Percentiles rank a stretch among this genome's conserved stretches.
These are phyloP conservation scores for Lipomyces yamanashiensis DNA, from an alignment of 805 yeast species.

Conservation along the genomic window DNA sequence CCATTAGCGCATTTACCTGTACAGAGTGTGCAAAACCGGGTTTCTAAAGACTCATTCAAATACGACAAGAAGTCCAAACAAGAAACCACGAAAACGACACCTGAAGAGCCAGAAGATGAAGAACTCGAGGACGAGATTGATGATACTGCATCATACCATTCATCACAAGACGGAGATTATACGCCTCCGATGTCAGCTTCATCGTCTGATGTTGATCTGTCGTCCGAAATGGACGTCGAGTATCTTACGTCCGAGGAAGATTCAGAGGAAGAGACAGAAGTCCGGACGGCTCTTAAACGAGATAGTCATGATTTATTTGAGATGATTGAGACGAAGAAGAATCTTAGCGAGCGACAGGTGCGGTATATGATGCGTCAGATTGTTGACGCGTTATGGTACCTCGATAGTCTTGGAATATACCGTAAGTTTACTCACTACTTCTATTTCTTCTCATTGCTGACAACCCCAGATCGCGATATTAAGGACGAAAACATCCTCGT, in stretches of 20 bases:
- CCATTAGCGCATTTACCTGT: conserved; percentile 17
- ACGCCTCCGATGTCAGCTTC: conserved; percentile 17
- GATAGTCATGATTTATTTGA: conserved; percentile 77
- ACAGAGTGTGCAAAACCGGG: conserved; percentile 2
- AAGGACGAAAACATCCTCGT: conserved; percentile 85
- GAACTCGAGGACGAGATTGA: conserved; percentile 19
- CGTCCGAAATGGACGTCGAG: conserved; percentile 17
- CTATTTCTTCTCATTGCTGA: neutral
- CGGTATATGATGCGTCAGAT: conserved; percentile 36
- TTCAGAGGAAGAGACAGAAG: conserved; percentile 9
- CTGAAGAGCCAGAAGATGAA: neutral
- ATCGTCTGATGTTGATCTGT: conserved; percentile 16
- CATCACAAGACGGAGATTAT: conserved; percentile 28
- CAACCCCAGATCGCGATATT: conserved; percentile 54
- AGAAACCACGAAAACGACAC: neutral
- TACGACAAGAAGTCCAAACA: neutral
- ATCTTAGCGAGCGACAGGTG: conserved; percentile 31
- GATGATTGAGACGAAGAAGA: conserved; percentile 33
- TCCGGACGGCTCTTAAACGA: conserved; percentile 47
- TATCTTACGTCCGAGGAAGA: conserved; percentile 15
- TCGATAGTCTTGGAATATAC: conserved; percentile 25
- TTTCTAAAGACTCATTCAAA: no score
- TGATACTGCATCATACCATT: conserved; percentile 24
- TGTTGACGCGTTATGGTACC: conserved; percentile 33
- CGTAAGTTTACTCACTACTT: conserved; percentile 11